phyloP scores from a whole-genome alignment of 2,329 filamentous ascomycete species.

The Fusarium piperis region DNA sequence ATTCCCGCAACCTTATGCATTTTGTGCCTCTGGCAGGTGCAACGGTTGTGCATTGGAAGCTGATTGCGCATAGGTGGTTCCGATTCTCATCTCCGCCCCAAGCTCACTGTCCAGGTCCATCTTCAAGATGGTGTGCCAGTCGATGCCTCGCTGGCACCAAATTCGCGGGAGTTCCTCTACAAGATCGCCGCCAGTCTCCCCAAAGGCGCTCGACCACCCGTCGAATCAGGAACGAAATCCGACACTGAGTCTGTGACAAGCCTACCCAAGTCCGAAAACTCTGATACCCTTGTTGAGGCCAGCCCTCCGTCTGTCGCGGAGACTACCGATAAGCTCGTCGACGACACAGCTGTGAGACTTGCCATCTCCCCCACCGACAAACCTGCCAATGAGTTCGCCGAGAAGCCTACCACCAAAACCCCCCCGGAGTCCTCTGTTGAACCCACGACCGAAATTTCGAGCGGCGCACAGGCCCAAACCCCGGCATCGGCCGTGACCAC shows the following conservation, averaged over 20 bases:
- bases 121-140: slow-evolving; percentile 72
- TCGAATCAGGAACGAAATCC: slow-evolving; percentile 4
- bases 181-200: slow-evolving; percentile 62
- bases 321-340: slow-evolving; percentile 17
- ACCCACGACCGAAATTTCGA: not conserved
- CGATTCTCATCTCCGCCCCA: slow-evolving; percentile 67
- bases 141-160: slow-evolving; percentile 72
- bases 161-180: slow-evolving; percentile 71
- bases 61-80: slow-evolving; percentile 45
- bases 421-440: not conserved
- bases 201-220: slow-evolving; percentile 10
- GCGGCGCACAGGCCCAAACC: not conserved
- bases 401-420: not conserved
- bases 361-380: slow-evolving; percentile 5
- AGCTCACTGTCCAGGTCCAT: slow-evolving; percentile 75
- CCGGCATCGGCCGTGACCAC: not conserved
- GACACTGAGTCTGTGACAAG: slow-evolving; percentile 8
- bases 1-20: not conserved
- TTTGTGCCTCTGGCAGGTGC: not conserved
- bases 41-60: slow-evolving; percentile 16
- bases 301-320: not conserved
- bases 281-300: slow-evolving; percentile 2
- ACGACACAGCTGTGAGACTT: slow-evolving; percentile 15
- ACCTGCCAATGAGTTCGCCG: not conserved
- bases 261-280: not conserved